phyloP scores from a whole-genome alignment of 2,329 filamentous ascomycete genomes.

The Paradendryphiella salina region DNA sequence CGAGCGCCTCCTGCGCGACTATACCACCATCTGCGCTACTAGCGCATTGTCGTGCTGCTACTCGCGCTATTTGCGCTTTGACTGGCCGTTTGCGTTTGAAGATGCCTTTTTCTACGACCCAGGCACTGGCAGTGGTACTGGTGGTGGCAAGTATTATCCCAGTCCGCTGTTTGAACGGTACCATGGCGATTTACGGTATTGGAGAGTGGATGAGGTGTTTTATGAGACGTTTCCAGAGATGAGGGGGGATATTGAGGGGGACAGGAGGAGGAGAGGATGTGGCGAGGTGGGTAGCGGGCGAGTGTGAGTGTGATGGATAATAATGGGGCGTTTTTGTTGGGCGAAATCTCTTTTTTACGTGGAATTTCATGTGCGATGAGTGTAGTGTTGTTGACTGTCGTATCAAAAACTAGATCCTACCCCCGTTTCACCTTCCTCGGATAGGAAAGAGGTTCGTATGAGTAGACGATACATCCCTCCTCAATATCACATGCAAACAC shows the following conservation, averaged over 20 bases:
- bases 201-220: constrained; percentile 32
- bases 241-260: constrained; percentile 38
- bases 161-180: constrained; percentile 39
- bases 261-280: constrained; percentile 13
- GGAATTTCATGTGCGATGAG: too few relatives aligned
- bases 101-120: constrained; percentile 39
- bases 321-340: too few relatives aligned
- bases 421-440: too few relatives aligned
- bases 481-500: neutral
- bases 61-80: constrained; percentile 34
- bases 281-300: neutral
- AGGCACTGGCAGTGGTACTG: neutral
- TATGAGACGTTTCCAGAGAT: constrained; percentile 38
- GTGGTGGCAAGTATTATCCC: constrained; percentile 16
- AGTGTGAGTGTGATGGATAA: too few relatives aligned
- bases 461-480: too few relatives aligned
- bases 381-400: too few relatives aligned
- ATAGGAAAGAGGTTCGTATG: too few relatives aligned
- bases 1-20: constrained; percentile 31
- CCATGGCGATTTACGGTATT: constrained; percentile 34
- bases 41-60: constrained; percentile 29
- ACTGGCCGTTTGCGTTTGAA: constrained; percentile 42
- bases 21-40: constrained; percentile 28
- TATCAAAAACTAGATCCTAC: too few relatives aligned
- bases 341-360: too few relatives aligned